Evolutionary conservation across 148 eudicot species (phyloP).

Genomic region (Camellia lanceoleosa): DNA sequence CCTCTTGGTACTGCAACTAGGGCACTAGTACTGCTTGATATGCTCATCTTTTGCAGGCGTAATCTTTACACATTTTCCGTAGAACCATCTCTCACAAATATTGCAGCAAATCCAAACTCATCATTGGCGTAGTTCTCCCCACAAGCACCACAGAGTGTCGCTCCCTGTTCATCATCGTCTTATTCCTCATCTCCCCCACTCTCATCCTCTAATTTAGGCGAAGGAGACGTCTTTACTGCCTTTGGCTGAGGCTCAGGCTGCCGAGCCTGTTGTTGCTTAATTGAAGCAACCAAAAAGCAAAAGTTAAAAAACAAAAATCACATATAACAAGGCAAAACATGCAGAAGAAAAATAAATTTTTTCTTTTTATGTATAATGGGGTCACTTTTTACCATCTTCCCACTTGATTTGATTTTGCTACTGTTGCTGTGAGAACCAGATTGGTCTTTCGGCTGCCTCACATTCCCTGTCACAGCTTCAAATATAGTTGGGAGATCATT

Average conservation of each 20-base stretch:
- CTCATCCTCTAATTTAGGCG: conserved; percentile 43
- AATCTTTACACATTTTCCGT: conserved; percentile 84
- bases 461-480: conserved; percentile 59
- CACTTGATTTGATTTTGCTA: conserved; percentile 57
- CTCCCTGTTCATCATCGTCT: conserved; percentile 67
- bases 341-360: neutral
- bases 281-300: neutral
- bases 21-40: conserved; percentile 84
- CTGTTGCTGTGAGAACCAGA: conserved; percentile 51
- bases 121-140: conserved; percentile 62
- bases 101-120: conserved; percentile 88
- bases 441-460: conserved; percentile 49
- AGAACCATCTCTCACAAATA: conserved; percentile 82
- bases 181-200: conserved; percentile 52
- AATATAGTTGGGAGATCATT: conserved; percentile 71
- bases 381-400: conserved; percentile 37
- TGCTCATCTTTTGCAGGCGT: conserved; percentile 87
- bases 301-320: neutral
- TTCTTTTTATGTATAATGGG: neutral
- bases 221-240: conserved; percentile 36
- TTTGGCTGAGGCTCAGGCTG: conserved; percentile 45
- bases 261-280: conserved; percentile 32
- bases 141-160: conserved; percentile 76
- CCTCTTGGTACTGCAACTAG: conserved; percentile 68
- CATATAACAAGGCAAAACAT: neutral